Conservation (phyloP, 129 eudicot genomes). For the Dittrichia graveolens region DNA sequence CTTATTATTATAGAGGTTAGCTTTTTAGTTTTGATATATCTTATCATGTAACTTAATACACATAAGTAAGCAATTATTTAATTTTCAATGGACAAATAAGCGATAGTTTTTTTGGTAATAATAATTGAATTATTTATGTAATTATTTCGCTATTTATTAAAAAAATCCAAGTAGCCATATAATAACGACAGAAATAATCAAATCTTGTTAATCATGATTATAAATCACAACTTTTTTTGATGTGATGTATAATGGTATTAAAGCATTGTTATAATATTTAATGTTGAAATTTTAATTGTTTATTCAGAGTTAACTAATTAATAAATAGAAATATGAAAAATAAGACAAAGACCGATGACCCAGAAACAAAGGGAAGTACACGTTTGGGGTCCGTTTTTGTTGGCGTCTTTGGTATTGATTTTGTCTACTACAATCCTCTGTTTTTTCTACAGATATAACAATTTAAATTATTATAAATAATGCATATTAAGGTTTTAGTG, state of each 20-base stretch:
- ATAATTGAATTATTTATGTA: not conserved
- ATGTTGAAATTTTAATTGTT: conserved; percentile 15
- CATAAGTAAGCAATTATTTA: too few species aligned
- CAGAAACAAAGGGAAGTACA: conserved; percentile 31
- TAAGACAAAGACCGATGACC: conserved; percentile 16
- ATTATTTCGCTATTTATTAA: not conserved
- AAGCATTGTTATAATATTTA: conserved; percentile 15
- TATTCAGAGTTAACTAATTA: not conserved
- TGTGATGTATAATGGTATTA: conserved; percentile 1
- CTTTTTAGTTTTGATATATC: too few species aligned
- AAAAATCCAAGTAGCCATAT: not conserved
- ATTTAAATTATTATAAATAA: too few species aligned
- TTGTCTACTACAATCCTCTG: conserved; percentile 7
- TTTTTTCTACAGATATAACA: not conserved
- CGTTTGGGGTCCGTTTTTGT: conserved; percentile 24
- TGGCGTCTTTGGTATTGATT: conserved; percentile 14
- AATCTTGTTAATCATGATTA: not conserved
- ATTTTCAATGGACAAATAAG: too few species aligned
- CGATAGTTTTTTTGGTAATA: too few species aligned
- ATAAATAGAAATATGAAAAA: not conserved
- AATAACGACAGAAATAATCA: not conserved
- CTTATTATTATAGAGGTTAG: too few species aligned
- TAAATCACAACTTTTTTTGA: not conserved
- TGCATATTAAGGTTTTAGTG: too few species aligned
- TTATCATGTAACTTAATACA: too few species aligned